A percentile compares a stretch with the other conserved stretches of the same genome.
Evolutionary conservation across 2,329 filamentous ascomycete species (phyloP).

Genomic region (Tolypocladium pustulatum): DNA sequence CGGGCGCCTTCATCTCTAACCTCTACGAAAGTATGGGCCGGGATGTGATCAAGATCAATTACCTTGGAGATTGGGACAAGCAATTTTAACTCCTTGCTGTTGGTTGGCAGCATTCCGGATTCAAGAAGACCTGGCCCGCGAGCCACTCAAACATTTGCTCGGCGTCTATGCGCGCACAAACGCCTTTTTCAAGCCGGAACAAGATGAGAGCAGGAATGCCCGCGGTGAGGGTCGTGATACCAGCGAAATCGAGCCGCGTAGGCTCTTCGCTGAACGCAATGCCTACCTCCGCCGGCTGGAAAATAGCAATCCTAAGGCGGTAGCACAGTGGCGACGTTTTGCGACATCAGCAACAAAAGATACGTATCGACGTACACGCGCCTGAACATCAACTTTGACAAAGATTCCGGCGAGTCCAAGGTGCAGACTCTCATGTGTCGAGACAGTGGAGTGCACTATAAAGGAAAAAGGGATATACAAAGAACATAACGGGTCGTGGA

Average conservation of each 20-base stretch:
- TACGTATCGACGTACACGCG: constrained; percentile 49
- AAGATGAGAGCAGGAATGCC: constrained; percentile 43
- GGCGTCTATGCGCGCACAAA: constrained; percentile 64
- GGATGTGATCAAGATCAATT: constrained; percentile 64
- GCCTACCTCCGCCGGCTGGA: constrained; percentile 55
- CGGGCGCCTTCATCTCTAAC: constrained; percentile 61
- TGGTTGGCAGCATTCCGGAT: constrained; percentile 58
- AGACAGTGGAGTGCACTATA: constrained; percentile 45
- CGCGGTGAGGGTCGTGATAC: constrained; percentile 34
- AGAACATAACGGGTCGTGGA: constrained; percentile 51
- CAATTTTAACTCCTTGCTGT: constrained; percentile 58
- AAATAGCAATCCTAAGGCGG: constrained; percentile 43
- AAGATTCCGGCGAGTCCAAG: constrained; percentile 59
- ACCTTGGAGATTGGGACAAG: constrained; percentile 72
- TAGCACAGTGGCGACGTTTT: constrained; percentile 46
- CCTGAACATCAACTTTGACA: constrained; percentile 51
- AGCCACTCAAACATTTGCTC: constrained; percentile 63
- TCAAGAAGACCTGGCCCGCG: constrained; percentile 51
- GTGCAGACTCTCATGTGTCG: constrained; percentile 39
- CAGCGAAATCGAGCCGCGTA: constrained; percentile 29
- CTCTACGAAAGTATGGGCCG: constrained; percentile 58
- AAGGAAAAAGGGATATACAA: constrained; percentile 49
- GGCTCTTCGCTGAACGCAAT: constrained; percentile 40
- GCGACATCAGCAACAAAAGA: constrained; percentile 46
- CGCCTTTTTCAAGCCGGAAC: constrained; percentile 48